phyloP scores from a whole-genome alignment of 495 filamentous ascomycete genomes.

The Xylaria cubensis region DNA sequence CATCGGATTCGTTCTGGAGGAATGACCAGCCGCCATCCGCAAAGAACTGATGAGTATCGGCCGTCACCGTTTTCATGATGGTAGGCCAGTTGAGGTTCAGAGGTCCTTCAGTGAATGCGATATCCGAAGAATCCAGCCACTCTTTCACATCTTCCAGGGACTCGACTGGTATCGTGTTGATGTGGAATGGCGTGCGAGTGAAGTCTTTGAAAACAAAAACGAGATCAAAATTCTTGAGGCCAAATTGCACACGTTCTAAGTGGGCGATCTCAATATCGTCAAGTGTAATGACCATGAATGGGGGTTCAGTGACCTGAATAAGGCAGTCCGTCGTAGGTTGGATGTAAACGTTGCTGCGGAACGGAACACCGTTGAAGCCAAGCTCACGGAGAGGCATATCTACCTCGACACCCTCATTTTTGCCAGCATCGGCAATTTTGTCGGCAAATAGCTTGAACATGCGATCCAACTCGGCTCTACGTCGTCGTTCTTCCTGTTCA shows the following conservation, averaged over 20 bases:
- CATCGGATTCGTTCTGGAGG: constrained; percentile 85
- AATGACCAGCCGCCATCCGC: constrained; percentile 95
- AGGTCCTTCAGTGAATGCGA: constrained; percentile 92
- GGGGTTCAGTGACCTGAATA: constrained; percentile 96
- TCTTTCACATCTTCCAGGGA: constrained; percentile 94
- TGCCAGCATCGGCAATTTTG: constrained; percentile 92
- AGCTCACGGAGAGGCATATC: constrained; percentile 97
- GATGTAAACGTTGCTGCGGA: constrained; percentile 90
- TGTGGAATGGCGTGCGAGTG: constrained; percentile 80
- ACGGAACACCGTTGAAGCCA: constrained; percentile 95
- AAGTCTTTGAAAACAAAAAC: constrained; percentile 99
- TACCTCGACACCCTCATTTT: constrained; percentile 81
- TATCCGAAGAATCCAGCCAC: constrained; percentile 94
- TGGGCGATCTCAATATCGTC: constrained; percentile 97
- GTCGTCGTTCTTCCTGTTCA: constrained; percentile 94
- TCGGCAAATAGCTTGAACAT: constrained; percentile 97
- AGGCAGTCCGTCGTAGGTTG: constrained; percentile 97
- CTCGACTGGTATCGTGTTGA: constrained; percentile 98
- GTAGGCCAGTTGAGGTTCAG: constrained; percentile 98
- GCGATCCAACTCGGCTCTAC: constrained; percentile 88
- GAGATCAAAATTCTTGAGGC: constrained; percentile 98
- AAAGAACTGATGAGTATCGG: constrained; percentile 94
- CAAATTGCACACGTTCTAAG: constrained; percentile 96
- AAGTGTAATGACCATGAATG: constrained; percentile 92
- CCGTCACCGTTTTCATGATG: constrained; percentile 98